Percentiles rank a stretch among this genome's conserved stretches.
Conservation (phyloP, 805 yeast genomes). For the Ogataea sp. region DNA sequence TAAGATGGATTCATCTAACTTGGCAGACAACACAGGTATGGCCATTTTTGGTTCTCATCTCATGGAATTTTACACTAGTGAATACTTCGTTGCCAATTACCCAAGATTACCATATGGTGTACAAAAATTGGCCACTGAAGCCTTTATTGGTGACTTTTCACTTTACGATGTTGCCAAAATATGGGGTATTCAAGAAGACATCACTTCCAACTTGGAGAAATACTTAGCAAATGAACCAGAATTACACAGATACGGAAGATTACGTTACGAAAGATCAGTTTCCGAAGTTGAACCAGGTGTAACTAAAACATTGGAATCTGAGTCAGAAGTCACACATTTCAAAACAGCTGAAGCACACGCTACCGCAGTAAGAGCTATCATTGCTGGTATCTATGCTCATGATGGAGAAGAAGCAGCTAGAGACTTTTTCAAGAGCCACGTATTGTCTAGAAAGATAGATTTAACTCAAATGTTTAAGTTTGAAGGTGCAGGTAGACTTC, state of each 20-base stretch:
- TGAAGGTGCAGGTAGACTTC: constrained; percentile 78
- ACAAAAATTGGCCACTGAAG: constrained; percentile 65
- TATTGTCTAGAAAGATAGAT: constrained; percentile 73
- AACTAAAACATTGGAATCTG: constrained; percentile 17
- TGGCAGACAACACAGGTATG: constrained; percentile 70
- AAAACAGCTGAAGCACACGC: constrained; percentile 38
- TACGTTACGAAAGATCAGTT: constrained; percentile 35
- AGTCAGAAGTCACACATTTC: constrained; percentile 3
- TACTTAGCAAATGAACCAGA: constrained; percentile 62
- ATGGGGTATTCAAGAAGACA: constrained; percentile 90
- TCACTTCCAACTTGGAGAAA: constrained; percentile 53
- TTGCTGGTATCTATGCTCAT: constrained; percentile 77
- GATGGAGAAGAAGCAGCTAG: constrained; percentile 58
- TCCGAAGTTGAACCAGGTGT: constrained; percentile 44
- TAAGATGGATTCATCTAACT: constrained; percentile 26
- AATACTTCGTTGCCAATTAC: constrained; percentile 62
- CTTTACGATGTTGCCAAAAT: constrained; percentile 57
- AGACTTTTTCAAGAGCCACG: constrained; percentile 62
- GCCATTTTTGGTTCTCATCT: constrained; percentile 77
- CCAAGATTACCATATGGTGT: constrained; percentile 87
- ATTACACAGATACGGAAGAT: constrained; percentile 60
- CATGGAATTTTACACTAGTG: constrained; percentile 67
- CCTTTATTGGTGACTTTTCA: constrained; percentile 62
- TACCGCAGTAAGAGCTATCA: constrained; percentile 68
- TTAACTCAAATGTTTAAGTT: constrained; percentile 69